These are phyloP conservation scores for Blastomyces emzantsi DNA, from an alignment of 2,329 filamentous ascomycete species.

Conservation along the genomic window DNA sequence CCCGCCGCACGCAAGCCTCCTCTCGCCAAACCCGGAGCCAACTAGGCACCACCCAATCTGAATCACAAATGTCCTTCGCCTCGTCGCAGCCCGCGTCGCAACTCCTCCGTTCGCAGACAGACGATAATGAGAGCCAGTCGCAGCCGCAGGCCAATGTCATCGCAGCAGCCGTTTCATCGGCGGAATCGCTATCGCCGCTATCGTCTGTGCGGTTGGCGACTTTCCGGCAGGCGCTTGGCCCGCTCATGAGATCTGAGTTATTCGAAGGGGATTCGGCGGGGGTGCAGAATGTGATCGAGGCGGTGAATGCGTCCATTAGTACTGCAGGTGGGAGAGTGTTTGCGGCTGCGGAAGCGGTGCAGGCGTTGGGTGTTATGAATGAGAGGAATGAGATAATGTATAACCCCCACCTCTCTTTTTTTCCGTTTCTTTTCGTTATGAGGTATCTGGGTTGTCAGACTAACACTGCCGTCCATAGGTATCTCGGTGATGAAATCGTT, in stretches of 20 bases:
- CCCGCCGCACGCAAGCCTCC: conserved; percentile 23
- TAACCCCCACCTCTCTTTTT: conserved; percentile 28
- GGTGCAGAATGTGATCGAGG: conserved; percentile 62
- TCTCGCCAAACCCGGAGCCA: conserved; percentile 34
- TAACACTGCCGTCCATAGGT: conserved; percentile 25
- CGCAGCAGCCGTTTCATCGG: conserved; percentile 26
- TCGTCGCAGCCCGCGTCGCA: conserved; percentile 74
- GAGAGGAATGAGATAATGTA: conserved; percentile 87
- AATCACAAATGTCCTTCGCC: conserved; percentile 59
- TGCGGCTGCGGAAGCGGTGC: conserved; percentile 59
- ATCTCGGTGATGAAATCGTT: conserved; percentile 51
- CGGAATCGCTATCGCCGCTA: conserved; percentile 42
- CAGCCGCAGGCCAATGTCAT: conserved; percentile 18
- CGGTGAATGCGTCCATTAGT: conserved; percentile 66
- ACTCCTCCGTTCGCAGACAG: conserved; percentile 47
- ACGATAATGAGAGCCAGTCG: conserved; percentile 16
- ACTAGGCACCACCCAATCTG: conserved; percentile 29
- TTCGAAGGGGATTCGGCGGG: conserved; percentile 74
- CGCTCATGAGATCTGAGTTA: conserved; percentile 69
- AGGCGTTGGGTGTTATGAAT: conserved; percentile 71
- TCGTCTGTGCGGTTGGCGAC: conserved; percentile 54
- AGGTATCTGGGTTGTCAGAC: conserved; percentile 20
- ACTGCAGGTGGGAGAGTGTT: conserved; percentile 49
- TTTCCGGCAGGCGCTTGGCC: conserved; percentile 75
- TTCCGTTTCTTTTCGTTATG: conserved; percentile 7